Percentiles rank a stretch among this genome's conserved stretches.
phyloP scores from a whole-genome alignment of 73 alveolate genomes.

The Effrenium voratum region DNA sequence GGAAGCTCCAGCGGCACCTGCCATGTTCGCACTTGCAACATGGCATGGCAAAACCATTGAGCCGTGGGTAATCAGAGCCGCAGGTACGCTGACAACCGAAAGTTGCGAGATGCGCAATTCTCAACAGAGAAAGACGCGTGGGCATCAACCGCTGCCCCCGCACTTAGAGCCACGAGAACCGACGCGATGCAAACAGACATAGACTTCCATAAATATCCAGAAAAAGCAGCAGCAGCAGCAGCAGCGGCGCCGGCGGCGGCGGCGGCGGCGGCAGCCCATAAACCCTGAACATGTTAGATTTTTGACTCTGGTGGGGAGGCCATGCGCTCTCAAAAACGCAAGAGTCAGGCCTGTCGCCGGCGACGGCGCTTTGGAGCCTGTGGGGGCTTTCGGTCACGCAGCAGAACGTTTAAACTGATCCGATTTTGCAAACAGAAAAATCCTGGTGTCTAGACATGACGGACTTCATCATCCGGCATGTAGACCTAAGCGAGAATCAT shows the following conservation, averaged over 20 bases:
- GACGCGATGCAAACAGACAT: slow-evolving; percentile 15
- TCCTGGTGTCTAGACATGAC: not conserved
- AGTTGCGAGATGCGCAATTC: not conserved
- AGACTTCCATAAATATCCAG: not conserved
- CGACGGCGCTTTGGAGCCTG: slow-evolving; percentile 27
- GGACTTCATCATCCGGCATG: slow-evolving; percentile 31
- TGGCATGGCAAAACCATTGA: slow-evolving; percentile 23
- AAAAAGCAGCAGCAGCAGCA: not conserved
- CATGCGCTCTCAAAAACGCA: slow-evolving; percentile 7
- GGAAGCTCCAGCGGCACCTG: slow-evolving; percentile 31
- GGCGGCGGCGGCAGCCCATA: slow-evolving; percentile 10
- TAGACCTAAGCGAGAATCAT: slow-evolving; percentile 10
- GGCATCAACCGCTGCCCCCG: slow-evolving; percentile 1
- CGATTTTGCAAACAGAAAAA: not conserved
- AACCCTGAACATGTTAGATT: not conserved
- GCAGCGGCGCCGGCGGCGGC: too few relatives aligned
- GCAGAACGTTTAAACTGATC: not conserved
- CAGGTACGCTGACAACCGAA: slow-evolving; percentile 19
- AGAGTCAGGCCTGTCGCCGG: slow-evolving; percentile 36
- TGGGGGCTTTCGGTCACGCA: not conserved
- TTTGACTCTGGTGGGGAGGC: not conserved
- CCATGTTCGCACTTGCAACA: slow-evolving; percentile 8
- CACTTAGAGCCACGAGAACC: slow-evolving; percentile 30
- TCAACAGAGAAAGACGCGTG: not conserved
- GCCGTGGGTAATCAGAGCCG: slow-evolving; percentile 15